A percentile compares a stretch with the other conserved stretches of the same genome.
phyloP scores from a whole-genome alignment of 2,329 filamentous ascomycete species.

The Phaeomoniella chlamydospora region DNA sequence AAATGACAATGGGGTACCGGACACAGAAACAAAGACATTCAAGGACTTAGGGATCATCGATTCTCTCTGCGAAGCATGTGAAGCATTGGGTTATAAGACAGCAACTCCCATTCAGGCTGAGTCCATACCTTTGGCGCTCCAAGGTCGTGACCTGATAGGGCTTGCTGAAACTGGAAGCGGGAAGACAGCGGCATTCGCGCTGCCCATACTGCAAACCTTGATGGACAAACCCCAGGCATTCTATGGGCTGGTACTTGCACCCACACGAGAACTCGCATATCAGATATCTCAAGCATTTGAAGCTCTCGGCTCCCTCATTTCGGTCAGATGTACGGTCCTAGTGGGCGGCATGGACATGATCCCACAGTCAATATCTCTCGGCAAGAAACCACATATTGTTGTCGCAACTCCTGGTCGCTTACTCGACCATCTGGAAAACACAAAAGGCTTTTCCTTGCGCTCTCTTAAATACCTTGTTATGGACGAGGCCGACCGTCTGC shows the following conservation, averaged over 20 bases:
- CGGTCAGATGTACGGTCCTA: constrained; percentile 71
- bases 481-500: constrained; percentile 82
- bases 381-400: constrained; percentile 90
- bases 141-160: constrained; percentile 78
- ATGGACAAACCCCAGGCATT: constrained; percentile 76
- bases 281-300: constrained; percentile 86
- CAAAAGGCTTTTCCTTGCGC: constrained; percentile 81
- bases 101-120: constrained; percentile 83
- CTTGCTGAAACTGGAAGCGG: constrained; percentile 90
- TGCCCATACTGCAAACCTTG: constrained; percentile 82
- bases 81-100: constrained; percentile 62
- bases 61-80: constrained; percentile 77
- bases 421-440: constrained; percentile 88
- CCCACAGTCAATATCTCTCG: constrained; percentile 73
- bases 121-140: constrained; percentile 66
- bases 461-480: constrained; percentile 79
- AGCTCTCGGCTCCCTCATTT: constrained; percentile 72
- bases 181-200: constrained; percentile 88
- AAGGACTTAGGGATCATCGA: constrained; percentile 61
- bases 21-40: constrained; percentile 27
- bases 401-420: constrained; percentile 84
- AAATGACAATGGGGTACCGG: constrained; percentile 1
- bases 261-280: constrained; percentile 82
- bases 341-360: constrained; percentile 96
- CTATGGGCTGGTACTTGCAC: constrained; percentile 81